These are phyloP conservation scores for Coemansia sp. DNA, from an alignment of 192 early-diverging fungal species.

Conservation along the genomic window DNA sequence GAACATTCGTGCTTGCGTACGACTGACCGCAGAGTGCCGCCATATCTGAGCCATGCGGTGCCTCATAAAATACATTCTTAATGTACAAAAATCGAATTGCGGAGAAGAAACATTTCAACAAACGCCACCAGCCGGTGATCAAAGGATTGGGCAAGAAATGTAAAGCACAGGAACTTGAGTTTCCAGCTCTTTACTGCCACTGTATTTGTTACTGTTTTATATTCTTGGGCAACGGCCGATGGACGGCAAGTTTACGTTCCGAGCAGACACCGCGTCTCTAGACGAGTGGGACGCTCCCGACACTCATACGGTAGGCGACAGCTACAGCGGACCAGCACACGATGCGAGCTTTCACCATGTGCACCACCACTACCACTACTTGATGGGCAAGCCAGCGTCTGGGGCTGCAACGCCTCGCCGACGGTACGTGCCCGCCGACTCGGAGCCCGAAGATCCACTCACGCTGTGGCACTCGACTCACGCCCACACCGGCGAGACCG, in stretches of 20 bases:
- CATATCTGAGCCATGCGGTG: too few species aligned
- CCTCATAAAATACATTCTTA: too few species aligned
- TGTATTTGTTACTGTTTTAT: neutral
- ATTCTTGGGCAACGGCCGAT: neutral
- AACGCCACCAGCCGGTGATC: too few species aligned
- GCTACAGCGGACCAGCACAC: conserved; percentile 3
- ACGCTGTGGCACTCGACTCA: conserved; percentile 34
- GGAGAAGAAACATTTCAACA: too few species aligned
- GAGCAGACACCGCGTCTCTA: conserved; percentile 12
- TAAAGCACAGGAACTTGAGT: too few species aligned
- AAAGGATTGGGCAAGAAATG: too few species aligned
- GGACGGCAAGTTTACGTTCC: conserved; percentile 16
- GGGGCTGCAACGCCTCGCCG: conserved; percentile 10
- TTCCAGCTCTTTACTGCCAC: too few species aligned
- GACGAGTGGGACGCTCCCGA: conserved; percentile 25
- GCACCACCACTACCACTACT: conserved; percentile 34
- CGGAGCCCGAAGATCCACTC: conserved; percentile 16
- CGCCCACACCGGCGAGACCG: neutral
- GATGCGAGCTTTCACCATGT: conserved; percentile 19
- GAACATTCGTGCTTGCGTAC: neutral
- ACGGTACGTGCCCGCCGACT: conserved; percentile 2
- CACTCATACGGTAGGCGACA: conserved; percentile 17
- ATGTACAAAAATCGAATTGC: too few species aligned
- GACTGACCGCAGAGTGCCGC: neutral
- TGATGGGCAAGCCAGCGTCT: neutral